These are phyloP conservation scores for Backusella morwellensis DNA, from an alignment of 192 early-diverging fungal genomes.

Conservation along the genomic window DNA sequence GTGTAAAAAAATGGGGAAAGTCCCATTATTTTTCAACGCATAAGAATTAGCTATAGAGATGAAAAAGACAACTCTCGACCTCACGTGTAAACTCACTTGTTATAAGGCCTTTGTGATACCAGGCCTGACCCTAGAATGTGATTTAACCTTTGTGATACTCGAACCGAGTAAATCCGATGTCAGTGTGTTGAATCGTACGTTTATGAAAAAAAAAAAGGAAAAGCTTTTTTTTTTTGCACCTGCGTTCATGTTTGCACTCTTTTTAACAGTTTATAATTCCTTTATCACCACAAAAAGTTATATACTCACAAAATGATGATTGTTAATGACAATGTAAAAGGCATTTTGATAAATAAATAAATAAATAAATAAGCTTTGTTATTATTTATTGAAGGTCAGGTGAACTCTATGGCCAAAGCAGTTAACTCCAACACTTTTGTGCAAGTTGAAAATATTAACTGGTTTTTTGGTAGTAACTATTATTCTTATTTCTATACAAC, in stretches of 20 bases:
- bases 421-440: neutral
- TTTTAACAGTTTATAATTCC: neutral
- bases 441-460: neutral
- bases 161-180: neutral
- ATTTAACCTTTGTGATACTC: constrained; percentile 2
- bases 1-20: neutral
- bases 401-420: neutral
- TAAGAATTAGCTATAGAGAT: neutral
- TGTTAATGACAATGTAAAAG: neutral
- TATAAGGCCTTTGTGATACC: neutral
- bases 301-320: neutral
- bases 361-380: neutral
- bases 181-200: constrained; percentile 1
- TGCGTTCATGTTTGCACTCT: neutral
- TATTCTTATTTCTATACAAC: neutral
- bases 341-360: neutral
- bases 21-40: neutral
- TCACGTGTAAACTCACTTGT: constrained; percentile 7
- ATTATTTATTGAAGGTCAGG: constrained; percentile 6
- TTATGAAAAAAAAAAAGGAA: neutral
- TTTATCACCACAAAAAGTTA: neutral
- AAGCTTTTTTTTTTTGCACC: neutral
- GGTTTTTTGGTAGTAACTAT: neutral
- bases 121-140: neutral
- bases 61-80: neutral